Evolutionary conservation across 306 rosid genomes (phyloP), one percentile per base, ranked within the genome.

Genomic region (Fagus sylvatica): DNA sequence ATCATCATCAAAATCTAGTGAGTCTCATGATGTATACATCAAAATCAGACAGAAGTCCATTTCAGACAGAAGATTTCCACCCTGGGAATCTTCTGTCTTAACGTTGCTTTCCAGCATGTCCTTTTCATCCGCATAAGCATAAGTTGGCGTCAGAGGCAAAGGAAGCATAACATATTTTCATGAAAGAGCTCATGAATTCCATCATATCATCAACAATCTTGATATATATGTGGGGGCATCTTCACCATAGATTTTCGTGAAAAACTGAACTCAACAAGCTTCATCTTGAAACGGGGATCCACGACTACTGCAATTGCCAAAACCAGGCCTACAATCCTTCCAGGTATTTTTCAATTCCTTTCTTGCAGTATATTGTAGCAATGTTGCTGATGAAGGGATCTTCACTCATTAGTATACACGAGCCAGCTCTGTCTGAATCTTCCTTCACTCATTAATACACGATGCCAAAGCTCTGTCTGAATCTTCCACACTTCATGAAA

Each of bases 281-380:
- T 92, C 98, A 93, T 89, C 90, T 95, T 95, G 85, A 95, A 92
- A 62, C 98, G 89, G 62, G 98, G 98, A 86, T 95, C 98, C 97
- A 95, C 88, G 17, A 89, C 98, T 53, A 95, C 98, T 0, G 97
- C 98, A 64, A 89, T 73, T 17, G 99, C 98, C 88, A 92, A 85
- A 78, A 94, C 89, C 78, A 95, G 83, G 83, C 89, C 89, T 80
- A 83, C 93, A 85, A 61, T 90, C 90, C 82, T 76, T 92, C 98
- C 98, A 92, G 93, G 93, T 95, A 95, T 75, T 79, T 84, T 19
- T 89, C 96, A 56, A 91, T 76, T 81, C 79, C 79, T 88, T 46
- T 84, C 93, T 71, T 81, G 92, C 93, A 91, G 88, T 37, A 74
- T 37, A 74, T 65, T 78, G 84, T 92, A 57, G 79, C 74, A 9